A percentile compares a stretch with the other conserved stretches of the same genome.
These are phyloP conservation scores for Fagopyrum esculentum DNA, from an alignment of 148 eudicot genomes.

Conservation along the genomic window DNA sequence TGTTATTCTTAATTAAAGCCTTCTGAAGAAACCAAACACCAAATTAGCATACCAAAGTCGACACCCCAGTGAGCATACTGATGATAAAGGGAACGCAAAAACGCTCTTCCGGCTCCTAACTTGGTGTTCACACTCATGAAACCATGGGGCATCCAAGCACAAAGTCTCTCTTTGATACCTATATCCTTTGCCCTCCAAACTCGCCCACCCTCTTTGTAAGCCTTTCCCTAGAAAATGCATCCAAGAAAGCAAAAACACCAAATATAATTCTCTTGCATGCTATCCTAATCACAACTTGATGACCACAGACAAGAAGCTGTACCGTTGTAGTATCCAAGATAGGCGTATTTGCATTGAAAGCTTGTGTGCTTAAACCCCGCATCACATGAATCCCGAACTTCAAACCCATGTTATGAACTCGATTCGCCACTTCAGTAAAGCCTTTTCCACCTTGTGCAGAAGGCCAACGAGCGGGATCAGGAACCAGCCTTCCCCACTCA, in stretches of 20 bases:
- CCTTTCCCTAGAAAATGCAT: constrained; percentile 39
- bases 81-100: constrained; percentile 78
- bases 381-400: constrained; percentile 97
- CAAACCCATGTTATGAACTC: constrained; percentile 87
- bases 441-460: constrained; percentile 82
- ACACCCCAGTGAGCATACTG: constrained; percentile 97
- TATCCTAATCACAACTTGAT: no score
- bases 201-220: constrained; percentile 61
- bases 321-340: constrained; percentile 78
- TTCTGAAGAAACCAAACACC: background rate
- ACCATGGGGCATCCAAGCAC: constrained; percentile 94
- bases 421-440: constrained; percentile 59
- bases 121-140: constrained; percentile 86
- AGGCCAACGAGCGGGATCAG: constrained; percentile 93
- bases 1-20: background rate
- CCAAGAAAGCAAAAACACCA: background rate
- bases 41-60: constrained; percentile 59
- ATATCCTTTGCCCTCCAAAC: constrained; percentile 75
- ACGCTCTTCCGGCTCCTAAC: constrained; percentile 86
- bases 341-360: constrained; percentile 76
- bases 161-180: constrained; percentile 60
- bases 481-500: constrained; percentile 95
- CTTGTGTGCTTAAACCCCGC: constrained; percentile 89
- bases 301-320: constrained; percentile 7
- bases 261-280: background rate